Conservation (phyloP, 2,329 filamentous ascomycete genomes). For the Neonectria neomacrospora region DNA sequence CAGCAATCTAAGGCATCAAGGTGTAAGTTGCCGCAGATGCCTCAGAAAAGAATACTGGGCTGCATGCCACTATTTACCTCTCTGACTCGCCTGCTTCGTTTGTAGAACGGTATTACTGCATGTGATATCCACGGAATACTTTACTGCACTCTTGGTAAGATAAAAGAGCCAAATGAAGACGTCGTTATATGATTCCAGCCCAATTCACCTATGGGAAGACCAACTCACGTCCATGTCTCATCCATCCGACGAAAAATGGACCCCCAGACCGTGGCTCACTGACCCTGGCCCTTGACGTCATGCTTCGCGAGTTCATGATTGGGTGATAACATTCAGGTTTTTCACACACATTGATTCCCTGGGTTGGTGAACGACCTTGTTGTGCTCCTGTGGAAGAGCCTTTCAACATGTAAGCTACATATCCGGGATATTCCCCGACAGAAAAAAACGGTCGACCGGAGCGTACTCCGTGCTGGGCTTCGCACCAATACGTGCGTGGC, state of each 20-base stretch:
- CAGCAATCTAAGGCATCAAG: conserved; percentile 52
- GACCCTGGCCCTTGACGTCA: conserved; percentile 39
- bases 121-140: neutral
- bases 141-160: neutral
- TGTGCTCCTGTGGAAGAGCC: neutral
- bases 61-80: conserved; percentile 5
- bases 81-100: neutral
- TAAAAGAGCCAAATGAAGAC: neutral
- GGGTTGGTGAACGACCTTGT: conserved; percentile 28
- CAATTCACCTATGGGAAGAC: neutral
- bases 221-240: conserved; percentile 13
- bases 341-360: conserved; percentile 31
- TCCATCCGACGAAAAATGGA: conserved; percentile 6
- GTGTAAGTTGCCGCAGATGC: conserved; percentile 18
- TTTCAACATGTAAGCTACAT: neutral
- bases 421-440: neutral
- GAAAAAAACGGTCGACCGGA: neutral
- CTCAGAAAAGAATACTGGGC: conserved; percentile 15
- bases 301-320: conserved; percentile 37
- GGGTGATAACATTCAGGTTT: conserved; percentile 30
- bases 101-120: neutral
- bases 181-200: neutral
- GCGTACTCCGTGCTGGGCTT: neutral
- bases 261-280: conserved; percentile 4
- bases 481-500: neutral